These are phyloP conservation scores for Arxiozyma slooffiae DNA, from an alignment of 1,139 yeast species.

Conservation along the genomic window DNA sequence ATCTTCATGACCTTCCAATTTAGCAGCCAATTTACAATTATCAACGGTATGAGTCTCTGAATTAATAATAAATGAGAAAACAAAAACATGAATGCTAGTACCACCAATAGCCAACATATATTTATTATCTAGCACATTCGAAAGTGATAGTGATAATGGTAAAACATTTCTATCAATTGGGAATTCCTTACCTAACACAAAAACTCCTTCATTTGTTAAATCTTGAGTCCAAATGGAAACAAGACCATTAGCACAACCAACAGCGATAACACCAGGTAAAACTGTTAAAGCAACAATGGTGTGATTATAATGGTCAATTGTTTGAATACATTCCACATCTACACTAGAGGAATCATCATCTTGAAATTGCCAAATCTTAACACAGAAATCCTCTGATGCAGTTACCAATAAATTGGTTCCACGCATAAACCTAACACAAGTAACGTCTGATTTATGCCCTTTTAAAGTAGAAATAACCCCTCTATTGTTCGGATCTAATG, in stretches of 20 bases:
- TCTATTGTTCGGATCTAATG: constrained; percentile 33
- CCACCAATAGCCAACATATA: constrained; percentile 76
- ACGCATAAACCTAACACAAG: constrained; percentile 51
- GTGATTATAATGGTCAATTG: constrained; percentile 35
- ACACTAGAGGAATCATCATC: constrained; percentile 5
- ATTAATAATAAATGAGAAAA: constrained; percentile 40
- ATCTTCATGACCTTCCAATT: constrained; percentile 80
- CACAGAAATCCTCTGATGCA: constrained; percentile 53
- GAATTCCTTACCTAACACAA: constrained; percentile 32
- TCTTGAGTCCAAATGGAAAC: constrained; percentile 42
- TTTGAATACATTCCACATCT: constrained; percentile 29
- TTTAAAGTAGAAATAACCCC: constrained; percentile 53
- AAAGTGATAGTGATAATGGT: constrained; percentile 55
- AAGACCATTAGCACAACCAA: constrained; percentile 62
- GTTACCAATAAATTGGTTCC: constrained; percentile 42
- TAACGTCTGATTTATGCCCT: constrained; percentile 47
- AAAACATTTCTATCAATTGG: constrained; percentile 43
- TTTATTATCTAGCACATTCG: constrained; percentile 31
- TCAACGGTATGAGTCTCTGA: constrained; percentile 9
- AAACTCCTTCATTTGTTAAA: constrained; percentile 13
- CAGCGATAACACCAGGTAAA: constrained; percentile 35
- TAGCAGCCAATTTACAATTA: constrained; percentile 38
- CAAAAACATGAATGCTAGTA: constrained; percentile 49
- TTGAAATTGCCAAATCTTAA: constrained; percentile 49
- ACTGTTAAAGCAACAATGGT: constrained; percentile 42